Conservation (phyloP, 108 stramenopile genomes). For the Fragilaria radians region DNA sequence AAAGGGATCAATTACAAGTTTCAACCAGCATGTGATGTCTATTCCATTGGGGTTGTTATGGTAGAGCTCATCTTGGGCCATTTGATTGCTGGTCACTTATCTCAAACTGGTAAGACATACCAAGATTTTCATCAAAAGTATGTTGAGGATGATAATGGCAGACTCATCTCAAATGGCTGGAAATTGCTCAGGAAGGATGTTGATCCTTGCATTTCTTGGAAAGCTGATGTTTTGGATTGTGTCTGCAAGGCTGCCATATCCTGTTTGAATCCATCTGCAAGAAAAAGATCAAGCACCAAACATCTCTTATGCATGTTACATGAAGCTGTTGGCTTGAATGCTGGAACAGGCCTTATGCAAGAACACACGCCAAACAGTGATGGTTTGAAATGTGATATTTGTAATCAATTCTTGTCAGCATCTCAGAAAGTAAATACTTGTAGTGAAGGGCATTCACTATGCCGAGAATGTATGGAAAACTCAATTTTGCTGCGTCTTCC, state of each 20-base stretch:
- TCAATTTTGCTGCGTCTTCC: neutral
- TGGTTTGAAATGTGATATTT: neutral
- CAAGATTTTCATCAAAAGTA: neutral
- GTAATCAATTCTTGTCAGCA: neutral
- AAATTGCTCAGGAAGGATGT: neutral
- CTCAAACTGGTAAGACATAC: neutral
- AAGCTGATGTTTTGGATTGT: neutral
- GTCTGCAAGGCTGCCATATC: neutral
- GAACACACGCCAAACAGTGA: neutral
- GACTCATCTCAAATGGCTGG: neutral
- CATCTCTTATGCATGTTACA: neutral
- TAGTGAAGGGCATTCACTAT: neutral
- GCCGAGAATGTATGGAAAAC: neutral
- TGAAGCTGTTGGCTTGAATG: neutral
- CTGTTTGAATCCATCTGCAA: neutral
- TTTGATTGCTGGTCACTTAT: neutral
- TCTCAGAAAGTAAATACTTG: too few relatives aligned
- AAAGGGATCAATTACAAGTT: neutral
- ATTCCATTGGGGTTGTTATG: conserved; percentile 2
- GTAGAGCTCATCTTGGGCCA: conserved; percentile 3
- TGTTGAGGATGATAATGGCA: neutral
- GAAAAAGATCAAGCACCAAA: neutral
- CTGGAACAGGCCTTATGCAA: neutral
- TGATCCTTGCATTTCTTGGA: neutral
- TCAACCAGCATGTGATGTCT: conserved; percentile 1